Evolutionary conservation across 768 basidiomycete genomes (phyloP), one percentile per base, ranked within the genome.

Genomic region (Leccinum imitatum): DNA sequence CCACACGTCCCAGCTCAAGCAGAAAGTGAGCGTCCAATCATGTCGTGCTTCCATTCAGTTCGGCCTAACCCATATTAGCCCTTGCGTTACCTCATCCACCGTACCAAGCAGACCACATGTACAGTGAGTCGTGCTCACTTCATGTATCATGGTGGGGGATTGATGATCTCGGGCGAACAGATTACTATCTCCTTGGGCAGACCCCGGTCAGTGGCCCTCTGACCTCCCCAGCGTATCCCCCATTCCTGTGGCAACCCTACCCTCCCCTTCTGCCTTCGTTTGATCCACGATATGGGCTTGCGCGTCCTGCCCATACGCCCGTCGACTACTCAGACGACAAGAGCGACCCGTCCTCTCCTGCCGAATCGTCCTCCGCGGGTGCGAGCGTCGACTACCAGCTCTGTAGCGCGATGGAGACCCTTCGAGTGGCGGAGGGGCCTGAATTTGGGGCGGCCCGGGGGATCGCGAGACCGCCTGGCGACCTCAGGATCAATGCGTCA

Each of bases 211-310:
- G 67, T 61, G 61, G n/a, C 53, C 65, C 65, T 31, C 39, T 50
- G 13, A 61, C 50, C 41, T 50, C 68, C 35, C 67, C 61, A 53
- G 31, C 39, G 0, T 64, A 63, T 39, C 65, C 67, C 46, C 51
- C 63, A 56, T 63, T 68, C 60, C 50, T 65, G 59, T 65, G 58
- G 66, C 71, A 62, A 67, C 67, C 69, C 76, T 79, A 79, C 62
- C 72, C 61, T 56, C 57, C 66, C 9, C 41, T 59, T 3, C 62
- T 60, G 3, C 50, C 61, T 21, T 60, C 67, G 7, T 58, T 66
- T 58, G 64, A 66, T 63, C 59, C 64, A 15, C 52, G 33, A 19
- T 68, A 62, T 39, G 63, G 59, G 30, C 39, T 39, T 53, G 58
- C 46, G 27, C 50, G 48, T 52, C 63, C 53, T 4, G 31, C 50